Conservation (phyloP, 163 green algal genomes). For the Volvox carteri region DNA sequence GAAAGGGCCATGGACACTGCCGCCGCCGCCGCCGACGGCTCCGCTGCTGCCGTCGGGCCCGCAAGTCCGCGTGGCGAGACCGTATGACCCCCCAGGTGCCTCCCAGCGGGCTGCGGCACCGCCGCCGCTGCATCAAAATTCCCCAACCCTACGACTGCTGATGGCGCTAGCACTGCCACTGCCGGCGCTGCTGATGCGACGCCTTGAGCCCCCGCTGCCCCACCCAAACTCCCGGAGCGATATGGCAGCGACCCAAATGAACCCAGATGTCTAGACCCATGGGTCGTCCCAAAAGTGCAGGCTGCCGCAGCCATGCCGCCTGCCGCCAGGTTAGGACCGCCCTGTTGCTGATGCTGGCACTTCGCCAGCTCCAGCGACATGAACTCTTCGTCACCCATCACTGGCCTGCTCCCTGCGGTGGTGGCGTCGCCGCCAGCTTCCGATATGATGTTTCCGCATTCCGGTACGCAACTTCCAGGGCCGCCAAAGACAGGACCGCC, state of each 20-base stretch:
- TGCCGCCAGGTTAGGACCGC: too few species aligned
- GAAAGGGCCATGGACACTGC: not conserved
- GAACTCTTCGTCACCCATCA: not conserved
- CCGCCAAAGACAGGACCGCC: not conserved
- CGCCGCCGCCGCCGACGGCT: not conserved
- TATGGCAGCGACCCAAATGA: too few species aligned
- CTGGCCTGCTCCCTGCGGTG: too few species aligned
- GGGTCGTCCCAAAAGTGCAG: too few species aligned
- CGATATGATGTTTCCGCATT: not conserved
- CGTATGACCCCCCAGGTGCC: conserved; percentile 23
- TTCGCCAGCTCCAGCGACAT: not conserved
- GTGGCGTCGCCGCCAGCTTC: not conserved
- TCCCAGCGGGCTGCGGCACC: not conserved
- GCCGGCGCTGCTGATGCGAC: too few species aligned
- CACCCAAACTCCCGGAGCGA: too few species aligned
- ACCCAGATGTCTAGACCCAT: too few species aligned
- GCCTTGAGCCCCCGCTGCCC: too few species aligned
- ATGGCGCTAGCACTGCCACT: too few species aligned
- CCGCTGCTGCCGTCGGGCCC: not conserved
- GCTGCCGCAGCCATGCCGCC: too few species aligned
- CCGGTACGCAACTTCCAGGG: conserved; percentile 16
- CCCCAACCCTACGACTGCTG: too few species aligned
- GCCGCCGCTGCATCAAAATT: conserved; percentile 34
- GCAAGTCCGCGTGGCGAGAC: not conserved
- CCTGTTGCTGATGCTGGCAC: too few species aligned